Evolutionary conservation across 768 basidiomycete species (phyloP).

Genomic region (Kwoniella sp.): DNA sequence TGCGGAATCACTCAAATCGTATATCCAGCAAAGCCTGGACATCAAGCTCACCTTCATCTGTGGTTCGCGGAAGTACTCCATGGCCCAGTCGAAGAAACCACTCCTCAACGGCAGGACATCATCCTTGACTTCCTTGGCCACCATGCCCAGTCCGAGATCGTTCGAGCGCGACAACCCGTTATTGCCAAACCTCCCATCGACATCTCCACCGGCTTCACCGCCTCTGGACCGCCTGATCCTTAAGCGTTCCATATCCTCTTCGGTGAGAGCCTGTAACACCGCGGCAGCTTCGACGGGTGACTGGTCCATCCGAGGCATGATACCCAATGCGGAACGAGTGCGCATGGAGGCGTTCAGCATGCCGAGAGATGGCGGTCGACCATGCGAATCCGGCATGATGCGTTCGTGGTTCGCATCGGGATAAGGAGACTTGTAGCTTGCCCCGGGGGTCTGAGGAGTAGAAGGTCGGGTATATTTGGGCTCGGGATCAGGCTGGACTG

Average conservation of each 20-base stretch:
- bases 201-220: constrained; percentile 41
- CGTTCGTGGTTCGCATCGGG: constrained; percentile 35
- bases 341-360: constrained; percentile 12
- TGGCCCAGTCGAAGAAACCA: constrained; percentile 90
- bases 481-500: not conserved
- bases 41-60: constrained; percentile 81
- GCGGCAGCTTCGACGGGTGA: constrained; percentile 56
- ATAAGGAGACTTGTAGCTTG: constrained; percentile 30
- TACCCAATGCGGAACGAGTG: constrained; percentile 7
- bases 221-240: constrained; percentile 60
- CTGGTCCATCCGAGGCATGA: not conserved
- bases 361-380: not conserved
- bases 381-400: constrained; percentile 20
- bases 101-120: constrained; percentile 87
- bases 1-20: not conserved
- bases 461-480: constrained; percentile 2
- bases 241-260: constrained; percentile 90
- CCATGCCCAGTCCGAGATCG: constrained; percentile 50
- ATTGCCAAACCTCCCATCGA: constrained; percentile 49
- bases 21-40: not conserved
- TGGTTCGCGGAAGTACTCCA: constrained; percentile 95
- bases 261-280: constrained; percentile 82
- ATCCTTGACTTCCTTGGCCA: constrained; percentile 60
- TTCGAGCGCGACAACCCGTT: constrained; percentile 53
- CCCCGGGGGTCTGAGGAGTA: not conserved